These are phyloP conservation scores for Metarhizium humberi DNA, from an alignment of 2,329 filamentous ascomycete species.

Conservation along the genomic window DNA sequence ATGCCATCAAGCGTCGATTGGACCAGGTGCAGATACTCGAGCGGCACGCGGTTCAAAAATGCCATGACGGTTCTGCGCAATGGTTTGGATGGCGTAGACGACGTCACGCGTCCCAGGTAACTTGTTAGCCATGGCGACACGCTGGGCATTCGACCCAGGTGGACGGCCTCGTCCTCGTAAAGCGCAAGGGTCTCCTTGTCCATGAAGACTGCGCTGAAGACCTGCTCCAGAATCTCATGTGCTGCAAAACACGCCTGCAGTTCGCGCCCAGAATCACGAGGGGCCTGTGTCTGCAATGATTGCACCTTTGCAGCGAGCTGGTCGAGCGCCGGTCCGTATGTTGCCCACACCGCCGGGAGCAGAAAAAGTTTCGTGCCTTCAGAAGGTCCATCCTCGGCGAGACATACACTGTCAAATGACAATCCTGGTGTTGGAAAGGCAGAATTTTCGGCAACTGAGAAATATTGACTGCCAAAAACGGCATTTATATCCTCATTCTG, in stretches of 20 bases:
- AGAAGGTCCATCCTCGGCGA: neutral
- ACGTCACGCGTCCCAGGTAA: constrained; percentile 26
- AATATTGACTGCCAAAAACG: too few relatives aligned
- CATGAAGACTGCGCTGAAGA: neutral
- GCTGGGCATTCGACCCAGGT: constrained; percentile 11
- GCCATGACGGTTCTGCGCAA: constrained; percentile 28
- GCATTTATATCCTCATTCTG: neutral
- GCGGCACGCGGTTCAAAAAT: constrained; percentile 29
- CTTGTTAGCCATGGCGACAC: constrained; percentile 25
- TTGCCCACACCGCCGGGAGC: constrained; percentile 3
- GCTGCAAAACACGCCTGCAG: neutral
- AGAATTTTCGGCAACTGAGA: too few relatives aligned
- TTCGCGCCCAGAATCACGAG: neutral
- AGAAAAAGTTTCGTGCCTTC: constrained; percentile 6
- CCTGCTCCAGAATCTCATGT: neutral
- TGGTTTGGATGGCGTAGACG: constrained; percentile 15
- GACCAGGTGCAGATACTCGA: constrained; percentile 23
- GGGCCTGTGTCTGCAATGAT: neutral
- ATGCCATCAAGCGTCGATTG: constrained; percentile 20
- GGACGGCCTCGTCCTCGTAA: neutral
- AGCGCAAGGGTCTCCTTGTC: neutral
- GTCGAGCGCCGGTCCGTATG: constrained; percentile 4
- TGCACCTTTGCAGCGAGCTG: constrained; percentile 2
- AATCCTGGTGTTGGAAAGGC: neutral
- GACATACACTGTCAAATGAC: neutral